Evolutionary conservation across 1,139 yeast species (phyloP), one percentile per base, ranked within the genome.

Genomic region (Petasospora rhodanensis): DNA sequence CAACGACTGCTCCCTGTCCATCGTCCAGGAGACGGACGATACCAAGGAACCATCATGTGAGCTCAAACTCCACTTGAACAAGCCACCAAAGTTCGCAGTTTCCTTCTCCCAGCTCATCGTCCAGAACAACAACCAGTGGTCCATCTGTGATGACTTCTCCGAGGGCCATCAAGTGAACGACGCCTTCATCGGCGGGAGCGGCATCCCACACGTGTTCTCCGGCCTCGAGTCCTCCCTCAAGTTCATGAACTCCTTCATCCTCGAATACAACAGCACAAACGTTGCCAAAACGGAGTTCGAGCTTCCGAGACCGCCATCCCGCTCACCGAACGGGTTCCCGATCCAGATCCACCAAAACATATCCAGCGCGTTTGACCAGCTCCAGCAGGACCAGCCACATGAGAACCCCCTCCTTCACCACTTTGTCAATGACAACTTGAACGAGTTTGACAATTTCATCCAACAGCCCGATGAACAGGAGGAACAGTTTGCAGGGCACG

Each of bases 81-180:
- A 74, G 41, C 72, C 81, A 23, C 93, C 93, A 11, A 79, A 77
- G 49, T 82, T 82, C 56, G 82, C 87, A 1, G 91, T 82, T 2
- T 79, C 76, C 50, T 81, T 81, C 53, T 65, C 58, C 46, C 66
- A 52, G 22, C 29, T 45, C n/a, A 46, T 49, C 22, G 49, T 45
- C 6, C 48, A 47, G 16, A 59, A 71, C 24, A 48, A 49, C 24
- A 80, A 81, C 53, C 86, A 79, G 50, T 82, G 93, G 93, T 76
- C 83, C 3, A 76, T 80, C 18, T 81, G 91, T 56, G 91, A 81
- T 40, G 93, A 82, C 57, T 82, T 82, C 47, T 77, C 85, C 39
- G 91, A 81, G 47, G 87, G 84, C 16, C 86, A 79, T 49, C 89
- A 82, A 53, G 91, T 82, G 10, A 74, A 76, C 38, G 70, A 66